Percentiles rank a stretch among this genome's conserved stretches.
phyloP scores from a whole-genome alignment of 1,284 basidiomycete species.

The Mycena sp. region DNA sequence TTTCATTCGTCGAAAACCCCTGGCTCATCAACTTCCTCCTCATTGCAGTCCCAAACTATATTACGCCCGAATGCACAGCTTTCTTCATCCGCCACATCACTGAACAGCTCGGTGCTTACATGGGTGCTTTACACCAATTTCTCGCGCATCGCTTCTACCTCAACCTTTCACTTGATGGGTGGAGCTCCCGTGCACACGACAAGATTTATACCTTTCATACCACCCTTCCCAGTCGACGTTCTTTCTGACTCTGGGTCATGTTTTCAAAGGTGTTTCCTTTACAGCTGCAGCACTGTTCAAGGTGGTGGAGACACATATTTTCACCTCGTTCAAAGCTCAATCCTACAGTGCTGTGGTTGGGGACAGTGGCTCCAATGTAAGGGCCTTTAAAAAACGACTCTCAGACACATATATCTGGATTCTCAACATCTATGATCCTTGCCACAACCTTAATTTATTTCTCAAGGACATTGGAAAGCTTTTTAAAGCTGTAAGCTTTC shows the following conservation, averaged over 20 bases:
- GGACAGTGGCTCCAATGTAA: too few species aligned
- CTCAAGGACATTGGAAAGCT: too few species aligned
- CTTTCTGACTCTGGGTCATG: conserved; percentile 25
- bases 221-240: conserved; percentile 21
- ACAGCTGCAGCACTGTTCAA: conserved; percentile 15
- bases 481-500: conserved; percentile 27
- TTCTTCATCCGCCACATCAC: conserved; percentile 20
- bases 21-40: conserved; percentile 20
- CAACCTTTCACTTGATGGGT: conserved; percentile 16
- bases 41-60: conserved; percentile 13
- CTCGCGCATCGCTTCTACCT: conserved; percentile 3
- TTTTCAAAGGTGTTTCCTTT: conserved; percentile 31
- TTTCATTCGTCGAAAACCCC: conserved; percentile 19
- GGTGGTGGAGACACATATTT: background rate
- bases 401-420: conserved; percentile 25
- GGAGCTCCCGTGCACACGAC: conserved; percentile 12
- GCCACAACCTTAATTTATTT: conserved; percentile 29
- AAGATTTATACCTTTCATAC: conserved; percentile 30
- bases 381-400: too few species aligned
- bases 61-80: conserved; percentile 17
- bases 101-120: conserved; percentile 1
- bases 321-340: too few species aligned
- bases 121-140: background rate
- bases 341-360: too few species aligned
- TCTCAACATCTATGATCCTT: conserved; percentile 27